phyloP scores from a whole-genome alignment of 257 asterid species.

The Catharanthus roseus region DNA sequence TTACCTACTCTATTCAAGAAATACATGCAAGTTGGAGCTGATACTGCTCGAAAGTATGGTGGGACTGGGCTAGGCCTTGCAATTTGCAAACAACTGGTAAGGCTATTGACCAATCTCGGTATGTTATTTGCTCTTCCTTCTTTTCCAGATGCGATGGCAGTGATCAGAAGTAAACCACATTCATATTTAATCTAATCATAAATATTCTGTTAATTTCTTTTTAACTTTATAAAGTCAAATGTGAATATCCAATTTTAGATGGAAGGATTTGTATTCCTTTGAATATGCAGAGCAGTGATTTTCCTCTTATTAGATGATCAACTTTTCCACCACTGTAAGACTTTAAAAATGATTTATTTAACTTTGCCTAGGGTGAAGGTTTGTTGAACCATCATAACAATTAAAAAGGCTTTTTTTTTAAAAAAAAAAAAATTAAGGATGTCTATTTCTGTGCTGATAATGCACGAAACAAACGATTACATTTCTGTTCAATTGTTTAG shows the following conservation, averaged over 20 bases:
- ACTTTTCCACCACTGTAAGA: too few species aligned
- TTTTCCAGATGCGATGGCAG: too few species aligned
- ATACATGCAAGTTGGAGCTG: slow-evolving; percentile 92
- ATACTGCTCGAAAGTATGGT: slow-evolving; percentile 90
- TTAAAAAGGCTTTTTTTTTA: background rate
- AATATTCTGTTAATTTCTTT: too few species aligned
- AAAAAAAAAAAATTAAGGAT: too few species aligned
- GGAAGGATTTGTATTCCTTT: background rate
- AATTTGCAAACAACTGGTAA: slow-evolving; percentile 85
- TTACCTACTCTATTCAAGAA: slow-evolving; percentile 76
- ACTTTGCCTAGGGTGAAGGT: too few species aligned
- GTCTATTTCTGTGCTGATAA: too few species aligned
- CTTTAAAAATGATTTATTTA: too few species aligned
- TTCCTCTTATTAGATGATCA: too few species aligned
- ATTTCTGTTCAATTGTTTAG: too few species aligned
- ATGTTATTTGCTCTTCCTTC: background rate
- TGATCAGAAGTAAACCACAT: too few species aligned
- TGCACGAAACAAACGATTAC: background rate
- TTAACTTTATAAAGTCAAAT: background rate
- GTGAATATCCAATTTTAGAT: background rate
- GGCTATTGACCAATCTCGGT: background rate
- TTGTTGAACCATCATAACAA: too few species aligned
- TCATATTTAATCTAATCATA: too few species aligned
- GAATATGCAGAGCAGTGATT: background rate
- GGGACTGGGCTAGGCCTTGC: slow-evolving; percentile 97